Percentiles rank a stretch among this genome's conserved stretches.
These are phyloP conservation scores for Pichia sp. DNA, from an alignment of 1,139 yeast species.

Conservation along the genomic window DNA sequence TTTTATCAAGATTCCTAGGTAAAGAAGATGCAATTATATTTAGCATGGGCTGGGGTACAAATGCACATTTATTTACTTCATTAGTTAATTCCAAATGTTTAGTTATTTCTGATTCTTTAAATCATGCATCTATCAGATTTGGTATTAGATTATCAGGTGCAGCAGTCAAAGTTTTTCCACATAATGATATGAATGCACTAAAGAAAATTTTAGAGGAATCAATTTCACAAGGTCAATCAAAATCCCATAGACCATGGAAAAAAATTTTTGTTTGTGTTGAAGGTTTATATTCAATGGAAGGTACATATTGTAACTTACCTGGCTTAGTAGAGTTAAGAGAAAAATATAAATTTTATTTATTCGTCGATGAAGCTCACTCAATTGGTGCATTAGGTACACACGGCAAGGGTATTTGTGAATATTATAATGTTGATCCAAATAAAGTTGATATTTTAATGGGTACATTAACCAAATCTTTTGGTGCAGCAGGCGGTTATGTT, in stretches of 20 bases:
- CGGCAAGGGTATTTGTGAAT: slow-evolving; percentile 94
- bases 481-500: slow-evolving; percentile 97
- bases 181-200: slow-evolving; percentile 78
- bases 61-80: slow-evolving; percentile 82
- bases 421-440: slow-evolving; percentile 70
- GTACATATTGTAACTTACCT: slow-evolving; percentile 87
- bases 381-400: slow-evolving; percentile 94
- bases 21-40: slow-evolving; percentile 83
- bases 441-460: slow-evolving; percentile 91
- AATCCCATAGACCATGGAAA: slow-evolving; percentile 95
- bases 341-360: slow-evolving; percentile 82
- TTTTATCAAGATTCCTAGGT: slow-evolving; percentile 82
- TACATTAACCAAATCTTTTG: slow-evolving; percentile 92
- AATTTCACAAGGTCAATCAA: slow-evolving; percentile 94
- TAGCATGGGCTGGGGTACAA: slow-evolving; percentile 95
- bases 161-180: slow-evolving; percentile 85
- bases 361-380: slow-evolving; percentile 96
- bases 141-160: slow-evolving; percentile 94
- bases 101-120: slow-evolving; percentile 88
- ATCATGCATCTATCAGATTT: slow-evolving; percentile 92
- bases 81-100: slow-evolving; percentile 82
- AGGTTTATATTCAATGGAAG: slow-evolving; percentile 97
- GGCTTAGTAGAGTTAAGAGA: slow-evolving; percentile 65
- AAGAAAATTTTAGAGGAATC: slow-evolving; percentile 79
- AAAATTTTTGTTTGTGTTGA: slow-evolving; percentile 90